These are phyloP conservation scores for Coemansia sp. DNA, from an alignment of 192 early-diverging fungal species.

Conservation along the genomic window DNA sequence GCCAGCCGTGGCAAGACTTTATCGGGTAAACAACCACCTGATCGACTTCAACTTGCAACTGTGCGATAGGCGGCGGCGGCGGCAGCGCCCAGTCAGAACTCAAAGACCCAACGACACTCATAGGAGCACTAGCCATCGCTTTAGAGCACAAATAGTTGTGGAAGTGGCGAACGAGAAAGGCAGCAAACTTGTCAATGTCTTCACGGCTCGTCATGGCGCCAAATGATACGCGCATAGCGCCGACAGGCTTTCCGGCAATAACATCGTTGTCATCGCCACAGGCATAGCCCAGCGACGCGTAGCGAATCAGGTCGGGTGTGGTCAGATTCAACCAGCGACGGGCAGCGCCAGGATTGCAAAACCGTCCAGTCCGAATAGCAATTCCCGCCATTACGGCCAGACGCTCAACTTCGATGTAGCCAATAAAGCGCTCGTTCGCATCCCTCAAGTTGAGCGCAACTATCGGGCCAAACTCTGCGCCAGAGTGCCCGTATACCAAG, in stretches of 20 bases:
- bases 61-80: constrained; percentile 7
- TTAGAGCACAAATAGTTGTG: neutral
- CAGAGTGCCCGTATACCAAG: constrained; percentile 28
- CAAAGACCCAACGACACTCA: neutral
- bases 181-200: constrained; percentile 62
- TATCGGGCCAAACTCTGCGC: constrained; percentile 61
- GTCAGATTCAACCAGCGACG: constrained; percentile 67
- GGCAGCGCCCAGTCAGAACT: neutral
- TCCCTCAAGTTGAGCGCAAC: constrained; percentile 71
- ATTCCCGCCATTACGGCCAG: constrained; percentile 70
- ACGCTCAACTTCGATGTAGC: constrained; percentile 66
- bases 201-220: constrained; percentile 68
- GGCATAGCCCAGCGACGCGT: constrained; percentile 64
- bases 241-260: constrained; percentile 68
- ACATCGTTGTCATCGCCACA: constrained; percentile 81
- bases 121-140: neutral
- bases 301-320: constrained; percentile 52
- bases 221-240: constrained; percentile 77
- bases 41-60: constrained; percentile 25
- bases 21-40: constrained; percentile 67
- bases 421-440: constrained; percentile 61
- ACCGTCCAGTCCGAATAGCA: constrained; percentile 71
- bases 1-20: constrained; percentile 76
- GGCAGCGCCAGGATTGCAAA: constrained; percentile 83
- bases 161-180: constrained; percentile 67